Evolutionary conservation across 129 eudicot species (phyloP).

Genomic region (Oenanthe sinensis): DNA sequence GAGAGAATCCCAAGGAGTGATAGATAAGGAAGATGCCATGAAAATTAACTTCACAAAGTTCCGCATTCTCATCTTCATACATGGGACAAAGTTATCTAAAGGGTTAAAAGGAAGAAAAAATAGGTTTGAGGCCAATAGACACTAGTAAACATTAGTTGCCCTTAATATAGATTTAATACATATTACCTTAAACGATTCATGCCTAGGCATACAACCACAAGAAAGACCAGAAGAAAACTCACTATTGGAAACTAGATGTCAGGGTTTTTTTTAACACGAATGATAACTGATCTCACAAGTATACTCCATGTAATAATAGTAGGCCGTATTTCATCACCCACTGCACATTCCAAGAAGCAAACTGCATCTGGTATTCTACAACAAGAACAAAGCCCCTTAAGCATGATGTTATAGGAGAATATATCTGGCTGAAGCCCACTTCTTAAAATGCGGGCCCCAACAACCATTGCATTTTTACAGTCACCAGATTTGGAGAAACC

Average conservation of each 20-base stretch:
- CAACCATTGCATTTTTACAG: slow-evolving; percentile 40
- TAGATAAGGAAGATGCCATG: neutral
- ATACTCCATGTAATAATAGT: slow-evolving; percentile 77
- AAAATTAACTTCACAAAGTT: neutral
- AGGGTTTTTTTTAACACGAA: slow-evolving; percentile 1
- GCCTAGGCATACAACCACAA: neutral
- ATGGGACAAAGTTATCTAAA: neutral
- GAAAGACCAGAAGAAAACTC: slow-evolving; percentile 20
- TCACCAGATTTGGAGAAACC: slow-evolving; percentile 75
- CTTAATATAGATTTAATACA: neutral
- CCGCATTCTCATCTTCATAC: neutral
- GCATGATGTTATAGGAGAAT: slow-evolving; percentile 69
- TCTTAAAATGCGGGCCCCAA: slow-evolving; percentile 65
- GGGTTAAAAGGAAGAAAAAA: neutral
- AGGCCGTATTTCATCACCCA: slow-evolving; percentile 50
- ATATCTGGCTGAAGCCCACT: slow-evolving; percentile 71
- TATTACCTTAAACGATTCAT: neutral
- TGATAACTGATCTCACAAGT: slow-evolving; percentile 55
- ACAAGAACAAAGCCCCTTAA: slow-evolving; percentile 76
- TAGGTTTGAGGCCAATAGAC: neutral
- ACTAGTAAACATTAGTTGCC: neutral
- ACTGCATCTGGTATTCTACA: slow-evolving; percentile 42
- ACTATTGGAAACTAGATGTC: slow-evolving; percentile 18
- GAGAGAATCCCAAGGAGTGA: neutral
- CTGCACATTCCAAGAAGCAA: slow-evolving; percentile 51